These are phyloP conservation scores for Dactylis glomerata DNA, from an alignment of 176 grass and related monocot species.

Conservation along the genomic window DNA sequence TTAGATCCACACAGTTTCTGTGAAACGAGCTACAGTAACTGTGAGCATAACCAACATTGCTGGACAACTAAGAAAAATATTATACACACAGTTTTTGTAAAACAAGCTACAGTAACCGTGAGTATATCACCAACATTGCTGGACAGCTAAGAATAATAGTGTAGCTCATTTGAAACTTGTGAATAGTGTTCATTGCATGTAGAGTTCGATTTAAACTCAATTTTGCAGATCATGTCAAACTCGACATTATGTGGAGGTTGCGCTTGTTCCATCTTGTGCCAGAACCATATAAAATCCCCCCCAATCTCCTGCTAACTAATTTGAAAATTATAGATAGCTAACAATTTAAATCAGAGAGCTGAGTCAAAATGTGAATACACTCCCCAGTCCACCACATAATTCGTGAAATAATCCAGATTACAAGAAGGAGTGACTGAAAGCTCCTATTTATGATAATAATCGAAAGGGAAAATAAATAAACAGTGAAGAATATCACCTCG, in stretches of 20 bases:
- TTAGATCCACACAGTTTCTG: constrained; percentile 8
- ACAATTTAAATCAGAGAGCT: background rate
- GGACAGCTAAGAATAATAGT: too few relatives aligned
- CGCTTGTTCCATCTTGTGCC: background rate
- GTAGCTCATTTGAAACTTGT: background rate
- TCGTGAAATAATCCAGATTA: background rate
- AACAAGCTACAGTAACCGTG: constrained; percentile 10
- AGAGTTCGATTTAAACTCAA: background rate
- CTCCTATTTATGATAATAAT: background rate
- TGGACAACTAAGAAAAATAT: too few relatives aligned
- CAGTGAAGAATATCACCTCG: constrained; percentile 56
- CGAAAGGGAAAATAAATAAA: background rate
- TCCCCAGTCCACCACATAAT: background rate
- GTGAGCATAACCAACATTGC: too few relatives aligned
- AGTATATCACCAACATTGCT: too few relatives aligned
- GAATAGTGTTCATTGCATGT: background rate
- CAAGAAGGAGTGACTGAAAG: background rate
- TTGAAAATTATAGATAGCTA: background rate
- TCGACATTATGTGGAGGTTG: background rate
- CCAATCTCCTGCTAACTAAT: background rate
- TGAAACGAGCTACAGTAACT: constrained; percentile 5
- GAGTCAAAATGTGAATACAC: background rate
- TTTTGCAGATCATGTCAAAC: background rate
- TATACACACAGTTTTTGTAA: background rate
- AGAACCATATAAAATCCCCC: background rate